Evolutionary conservation across 257 asterid genomes (phyloP).

Genomic region (Solanum sejunctum): DNA sequence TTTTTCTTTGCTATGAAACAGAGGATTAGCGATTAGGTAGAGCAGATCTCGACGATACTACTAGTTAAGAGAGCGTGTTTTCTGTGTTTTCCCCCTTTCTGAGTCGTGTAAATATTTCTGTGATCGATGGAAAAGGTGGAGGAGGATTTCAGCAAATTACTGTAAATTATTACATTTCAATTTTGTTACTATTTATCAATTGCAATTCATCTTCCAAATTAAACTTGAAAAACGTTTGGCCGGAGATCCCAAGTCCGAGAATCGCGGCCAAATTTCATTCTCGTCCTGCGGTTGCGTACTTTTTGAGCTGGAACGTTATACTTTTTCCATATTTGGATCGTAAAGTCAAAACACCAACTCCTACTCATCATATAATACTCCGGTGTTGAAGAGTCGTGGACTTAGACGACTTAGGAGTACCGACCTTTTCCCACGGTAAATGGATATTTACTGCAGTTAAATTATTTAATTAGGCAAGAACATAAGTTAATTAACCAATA

Average conservation of each 20-base stretch:
- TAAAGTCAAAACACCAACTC: background rate
- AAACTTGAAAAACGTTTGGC: background rate
- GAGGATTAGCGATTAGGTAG: background rate
- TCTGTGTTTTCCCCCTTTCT: background rate
- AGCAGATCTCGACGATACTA: background rate
- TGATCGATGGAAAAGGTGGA: background rate
- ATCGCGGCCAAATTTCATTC: background rate
- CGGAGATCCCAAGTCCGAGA: background rate
- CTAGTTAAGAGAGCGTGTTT: background rate
- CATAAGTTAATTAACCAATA: background rate
- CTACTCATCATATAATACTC: background rate
- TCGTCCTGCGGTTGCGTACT: background rate
- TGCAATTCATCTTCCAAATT: background rate
- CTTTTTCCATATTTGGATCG: background rate
- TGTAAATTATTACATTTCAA: background rate
- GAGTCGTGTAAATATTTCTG: background rate
- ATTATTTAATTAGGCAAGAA: too few species aligned
- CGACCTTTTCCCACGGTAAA: background rate
- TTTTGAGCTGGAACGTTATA: background rate
- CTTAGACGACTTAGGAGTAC: background rate
- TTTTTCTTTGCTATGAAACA: background rate
- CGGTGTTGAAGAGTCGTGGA: background rate
- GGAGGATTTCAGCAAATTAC: background rate
- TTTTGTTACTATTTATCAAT: background rate
- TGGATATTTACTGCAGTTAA: background rate